phyloP scores from a whole-genome alignment of 2,329 filamentous ascomycete species.

The Sclerotinia glacialis region DNA sequence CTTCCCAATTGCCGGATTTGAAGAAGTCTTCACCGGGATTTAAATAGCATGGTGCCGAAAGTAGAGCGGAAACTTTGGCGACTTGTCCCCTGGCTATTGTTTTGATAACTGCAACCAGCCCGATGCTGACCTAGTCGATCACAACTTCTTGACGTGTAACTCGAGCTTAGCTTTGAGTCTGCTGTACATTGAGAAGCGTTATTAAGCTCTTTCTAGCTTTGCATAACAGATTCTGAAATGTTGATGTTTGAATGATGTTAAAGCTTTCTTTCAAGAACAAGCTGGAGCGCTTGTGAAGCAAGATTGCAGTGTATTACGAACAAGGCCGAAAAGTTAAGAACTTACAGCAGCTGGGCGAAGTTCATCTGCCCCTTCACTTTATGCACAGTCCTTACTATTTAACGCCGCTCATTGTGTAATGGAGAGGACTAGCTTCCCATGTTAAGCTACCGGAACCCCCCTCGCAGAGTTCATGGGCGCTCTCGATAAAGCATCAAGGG shows the following conservation, averaged over 20 bases:
- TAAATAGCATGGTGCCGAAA: neutral
- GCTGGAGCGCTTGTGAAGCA: neutral
- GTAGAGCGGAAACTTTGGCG: neutral
- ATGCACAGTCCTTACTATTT: too few relatives aligned
- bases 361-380: too few relatives aligned
- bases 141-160: too few relatives aligned
- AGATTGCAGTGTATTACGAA: neutral
- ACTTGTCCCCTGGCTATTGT: neutral
- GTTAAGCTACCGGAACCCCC: neutral
- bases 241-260: neutral
- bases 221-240: neutral
- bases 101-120: neutral
- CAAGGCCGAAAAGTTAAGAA: neutral
- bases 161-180: neutral
- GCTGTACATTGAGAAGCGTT: neutral
- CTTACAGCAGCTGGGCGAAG: too few relatives aligned
- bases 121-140: neutral
- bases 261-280: neutral
- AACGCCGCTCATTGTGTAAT: neutral
- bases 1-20: neutral
- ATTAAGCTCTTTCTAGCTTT: too few relatives aligned
- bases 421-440: neutral
- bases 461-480: neutral
- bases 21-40: neutral
- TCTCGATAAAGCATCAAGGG: too few relatives aligned